phyloP scores from a whole-genome alignment of 352 stramenopile species.

The Globisporangium barbulae region DNA sequence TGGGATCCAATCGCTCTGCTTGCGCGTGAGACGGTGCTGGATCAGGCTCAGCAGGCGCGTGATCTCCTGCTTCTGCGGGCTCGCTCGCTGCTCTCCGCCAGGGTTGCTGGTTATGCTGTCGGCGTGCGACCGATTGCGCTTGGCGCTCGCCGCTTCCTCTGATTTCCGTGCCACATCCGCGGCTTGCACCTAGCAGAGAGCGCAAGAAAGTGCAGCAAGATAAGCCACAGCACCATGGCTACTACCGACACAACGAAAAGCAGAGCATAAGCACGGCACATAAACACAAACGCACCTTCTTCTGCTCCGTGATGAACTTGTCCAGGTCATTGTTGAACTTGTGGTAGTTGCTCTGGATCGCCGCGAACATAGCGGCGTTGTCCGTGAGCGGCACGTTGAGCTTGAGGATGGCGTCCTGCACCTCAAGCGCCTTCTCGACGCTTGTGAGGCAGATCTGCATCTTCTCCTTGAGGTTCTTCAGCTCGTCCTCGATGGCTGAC shows the following conservation, averaged over 20 bases:
- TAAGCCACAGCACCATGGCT: not conserved
- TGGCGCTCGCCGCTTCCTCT: conserved; percentile 7
- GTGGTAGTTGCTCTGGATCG: conserved; percentile 55
- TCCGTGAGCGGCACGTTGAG: conserved; percentile 60
- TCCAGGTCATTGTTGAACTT: conserved; percentile 43
- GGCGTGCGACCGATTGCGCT: conserved; percentile 8
- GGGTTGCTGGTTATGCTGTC: conserved; percentile 29
- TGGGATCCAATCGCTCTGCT: conserved; percentile 58
- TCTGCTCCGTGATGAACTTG: conserved; percentile 56
- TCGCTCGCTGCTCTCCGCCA: conserved; percentile 7
- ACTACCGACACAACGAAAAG: not conserved
- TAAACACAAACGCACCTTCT: conserved; percentile 21
- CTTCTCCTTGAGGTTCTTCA: conserved; percentile 50
- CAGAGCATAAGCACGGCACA: not conserved
- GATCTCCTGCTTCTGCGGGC: conserved; percentile 22
- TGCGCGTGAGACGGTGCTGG: conserved; percentile 62
- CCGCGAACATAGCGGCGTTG: conserved; percentile 45
- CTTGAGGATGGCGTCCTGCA: conserved; percentile 58
- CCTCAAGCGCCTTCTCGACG: conserved; percentile 55
- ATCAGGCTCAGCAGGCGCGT: conserved; percentile 49
- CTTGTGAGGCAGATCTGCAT: conserved; percentile 55
- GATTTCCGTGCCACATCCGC: conserved; percentile 19
- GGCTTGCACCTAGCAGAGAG: conserved; percentile 29
- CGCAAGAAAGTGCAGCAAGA: not conserved
- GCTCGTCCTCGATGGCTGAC: conserved; percentile 73